Evolutionary conservation across 2,329 filamentous ascomycete species (phyloP).

Genomic region (Pseudogymnoascus sp.): DNA sequence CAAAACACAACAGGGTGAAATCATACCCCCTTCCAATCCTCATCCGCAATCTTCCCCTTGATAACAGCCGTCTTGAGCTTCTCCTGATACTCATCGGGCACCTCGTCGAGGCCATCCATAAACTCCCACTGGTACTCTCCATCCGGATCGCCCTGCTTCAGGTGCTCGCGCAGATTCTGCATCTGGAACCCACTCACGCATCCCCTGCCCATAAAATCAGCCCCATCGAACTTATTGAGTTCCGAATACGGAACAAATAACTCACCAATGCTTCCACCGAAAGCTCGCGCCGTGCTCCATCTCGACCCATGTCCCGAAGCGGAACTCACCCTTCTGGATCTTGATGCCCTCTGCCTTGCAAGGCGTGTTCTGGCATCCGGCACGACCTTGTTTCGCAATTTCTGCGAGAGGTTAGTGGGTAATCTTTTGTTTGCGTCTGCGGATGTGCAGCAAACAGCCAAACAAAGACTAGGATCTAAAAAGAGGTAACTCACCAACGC

Average conservation of each 20-base stretch:
- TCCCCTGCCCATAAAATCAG: conserved; percentile 51
- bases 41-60: conserved; percentile 71
- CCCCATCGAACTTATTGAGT: neutral
- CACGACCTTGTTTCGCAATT: conserved; percentile 58
- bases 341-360: conserved; percentile 66
- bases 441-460: neutral
- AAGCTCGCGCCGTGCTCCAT: conserved; percentile 52
- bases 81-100: conserved; percentile 53
- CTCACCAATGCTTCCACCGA: conserved; percentile 81
- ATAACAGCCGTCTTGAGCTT: conserved; percentile 66
- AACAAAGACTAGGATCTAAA: neutral
- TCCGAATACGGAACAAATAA: conserved; percentile 10
- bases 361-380: conserved; percentile 61
- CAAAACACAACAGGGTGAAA: conserved; percentile 4
- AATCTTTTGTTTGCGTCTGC: neutral
- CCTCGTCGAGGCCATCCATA: conserved; percentile 55
- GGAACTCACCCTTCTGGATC: conserved; percentile 69
- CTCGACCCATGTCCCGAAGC: conserved; percentile 65
- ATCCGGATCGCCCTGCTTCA: conserved; percentile 39
- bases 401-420: conserved; percentile 41
- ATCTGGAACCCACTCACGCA: conserved; percentile 75
- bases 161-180: conserved; percentile 50
- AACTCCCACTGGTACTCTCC: conserved; percentile 34
- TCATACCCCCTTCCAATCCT: conserved; percentile 83
- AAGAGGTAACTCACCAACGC: conserved; percentile 25